phyloP scores from a whole-genome alignment of 106 monocot species.

The Dendrobium catenatum region DNA sequence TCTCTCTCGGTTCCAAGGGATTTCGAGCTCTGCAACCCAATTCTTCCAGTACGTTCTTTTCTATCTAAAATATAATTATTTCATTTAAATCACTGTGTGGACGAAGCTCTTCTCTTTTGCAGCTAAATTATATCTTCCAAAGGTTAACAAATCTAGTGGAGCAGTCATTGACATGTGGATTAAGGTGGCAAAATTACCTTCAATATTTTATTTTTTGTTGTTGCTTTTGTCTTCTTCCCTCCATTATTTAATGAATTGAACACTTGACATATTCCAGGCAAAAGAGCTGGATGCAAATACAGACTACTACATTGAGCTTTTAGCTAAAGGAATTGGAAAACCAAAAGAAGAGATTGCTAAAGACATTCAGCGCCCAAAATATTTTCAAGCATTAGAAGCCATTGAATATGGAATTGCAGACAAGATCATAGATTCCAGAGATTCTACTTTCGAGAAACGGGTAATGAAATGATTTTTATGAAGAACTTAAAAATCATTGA shows the following conservation, averaged over 20 bases:
- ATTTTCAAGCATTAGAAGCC: constrained; percentile 78
- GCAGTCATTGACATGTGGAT: constrained; percentile 96
- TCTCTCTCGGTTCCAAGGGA: constrained; percentile 79
- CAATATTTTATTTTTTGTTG: background rate
- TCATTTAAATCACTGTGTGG: background rate
- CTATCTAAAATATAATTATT: background rate
- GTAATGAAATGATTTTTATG: too few relatives aligned
- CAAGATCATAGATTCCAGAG: constrained; percentile 63
- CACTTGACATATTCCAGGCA: constrained; percentile 34
- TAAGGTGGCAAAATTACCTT: constrained; percentile 37
- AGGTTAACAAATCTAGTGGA: constrained; percentile 83
- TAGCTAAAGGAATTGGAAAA: constrained; percentile 82
- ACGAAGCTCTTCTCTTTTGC: background rate
- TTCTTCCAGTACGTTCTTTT: constrained; percentile 52
- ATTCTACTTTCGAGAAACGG: constrained; percentile 67
- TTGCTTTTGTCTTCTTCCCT: background rate
- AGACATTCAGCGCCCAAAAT: constrained; percentile 72
- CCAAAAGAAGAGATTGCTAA: constrained; percentile 78
- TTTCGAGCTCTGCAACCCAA: constrained; percentile 85
- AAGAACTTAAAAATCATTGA: too few relatives aligned
- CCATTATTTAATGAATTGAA: background rate
- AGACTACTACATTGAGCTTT: constrained; percentile 71
- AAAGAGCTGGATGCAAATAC: constrained; percentile 92
- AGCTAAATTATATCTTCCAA: constrained; percentile 94
- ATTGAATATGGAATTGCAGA: constrained; percentile 94